Evolutionary conservation across 768 basidiomycete species (phyloP).

Genomic region (Pholiota conissans): DNA sequence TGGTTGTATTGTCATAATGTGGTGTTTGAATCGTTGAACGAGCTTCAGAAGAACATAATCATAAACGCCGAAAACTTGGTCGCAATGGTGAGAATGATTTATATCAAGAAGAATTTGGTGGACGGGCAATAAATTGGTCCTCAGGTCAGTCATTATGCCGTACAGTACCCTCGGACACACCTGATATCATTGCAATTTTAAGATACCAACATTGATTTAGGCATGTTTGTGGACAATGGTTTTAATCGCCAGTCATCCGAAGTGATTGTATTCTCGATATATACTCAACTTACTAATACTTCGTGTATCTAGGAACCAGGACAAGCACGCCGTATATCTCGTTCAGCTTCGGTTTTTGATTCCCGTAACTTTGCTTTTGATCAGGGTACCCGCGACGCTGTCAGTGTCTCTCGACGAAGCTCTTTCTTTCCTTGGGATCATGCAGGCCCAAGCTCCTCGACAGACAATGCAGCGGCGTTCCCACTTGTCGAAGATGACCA

Average conservation of each 20-base stretch:
- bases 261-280: conserved; percentile 29
- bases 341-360: conserved; percentile 50
- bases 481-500: conserved; percentile 39
- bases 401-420: conserved; percentile 60
- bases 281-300: neutral
- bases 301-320: conserved; percentile 67
- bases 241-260: conserved; percentile 52
- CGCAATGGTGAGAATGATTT: conserved; percentile 1
- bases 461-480: conserved; percentile 38
- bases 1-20: neutral
- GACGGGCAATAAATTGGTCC: conserved; percentile 19
- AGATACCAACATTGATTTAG: conserved; percentile 18
- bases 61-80: conserved; percentile 48
- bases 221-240: conserved; percentile 11
- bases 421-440: conserved; percentile 85
- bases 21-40: neutral
- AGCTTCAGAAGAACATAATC: conserved; percentile 35
- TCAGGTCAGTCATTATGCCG: conserved; percentile 3
- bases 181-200: neutral
- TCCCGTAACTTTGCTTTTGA: conserved; percentile 49
- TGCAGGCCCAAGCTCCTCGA: conserved; percentile 66
- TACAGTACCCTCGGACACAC: too few species aligned
- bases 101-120: conserved; percentile 7
- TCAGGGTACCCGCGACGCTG: conserved; percentile 33
- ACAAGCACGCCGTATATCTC: conserved; percentile 75